Percentiles rank a stretch among this genome's conserved stretches.
phyloP scores from a whole-genome alignment of 495 filamentous ascomycete species.

The Chaetomidium leptoderma region DNA sequence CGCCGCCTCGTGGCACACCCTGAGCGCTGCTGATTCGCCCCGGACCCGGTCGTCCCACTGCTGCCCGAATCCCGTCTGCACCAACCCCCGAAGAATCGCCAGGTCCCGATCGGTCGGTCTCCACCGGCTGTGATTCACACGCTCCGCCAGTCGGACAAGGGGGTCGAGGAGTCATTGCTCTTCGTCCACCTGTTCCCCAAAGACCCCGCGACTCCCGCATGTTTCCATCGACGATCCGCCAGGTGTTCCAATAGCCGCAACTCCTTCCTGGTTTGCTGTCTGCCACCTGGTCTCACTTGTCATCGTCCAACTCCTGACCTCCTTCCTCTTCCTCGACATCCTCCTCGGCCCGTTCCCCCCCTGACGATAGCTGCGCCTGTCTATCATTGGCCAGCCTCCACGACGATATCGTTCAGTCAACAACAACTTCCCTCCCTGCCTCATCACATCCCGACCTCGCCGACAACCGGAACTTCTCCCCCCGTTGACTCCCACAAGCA shows the following conservation, averaged over 20 bases:
- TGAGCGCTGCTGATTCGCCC: constrained; percentile 12
- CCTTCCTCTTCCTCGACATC: neutral
- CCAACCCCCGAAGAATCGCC: constrained; percentile 22
- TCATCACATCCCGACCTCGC: neutral
- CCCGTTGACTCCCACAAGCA: constrained; percentile 9
- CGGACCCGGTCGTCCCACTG: constrained; percentile 21
- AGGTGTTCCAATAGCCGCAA: constrained; percentile 38
- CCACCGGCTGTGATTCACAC: constrained; percentile 34
- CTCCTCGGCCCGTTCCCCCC: neutral
- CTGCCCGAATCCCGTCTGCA: constrained; percentile 12
- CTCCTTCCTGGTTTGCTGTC: constrained; percentile 30
- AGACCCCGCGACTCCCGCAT: constrained; percentile 37
- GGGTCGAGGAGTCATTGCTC: constrained; percentile 48
- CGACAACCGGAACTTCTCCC: constrained; percentile 1
- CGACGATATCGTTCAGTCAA: constrained; percentile 11
- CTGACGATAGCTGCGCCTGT: constrained; percentile 15
- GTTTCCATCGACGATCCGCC: constrained; percentile 37
- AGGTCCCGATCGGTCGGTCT: constrained; percentile 23
- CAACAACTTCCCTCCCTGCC: neutral
- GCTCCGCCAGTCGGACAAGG: constrained; percentile 35
- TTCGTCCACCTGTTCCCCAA: constrained; percentile 43
- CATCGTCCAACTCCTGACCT: neutral
- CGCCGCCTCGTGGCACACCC: constrained; percentile 13
- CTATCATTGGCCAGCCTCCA: constrained; percentile 2
- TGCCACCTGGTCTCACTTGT: constrained; percentile 34